Evolutionary conservation across 805 yeast species (phyloP), one percentile per base, ranked within the genome.

Genomic region (Candida palmyrensis): DNA sequence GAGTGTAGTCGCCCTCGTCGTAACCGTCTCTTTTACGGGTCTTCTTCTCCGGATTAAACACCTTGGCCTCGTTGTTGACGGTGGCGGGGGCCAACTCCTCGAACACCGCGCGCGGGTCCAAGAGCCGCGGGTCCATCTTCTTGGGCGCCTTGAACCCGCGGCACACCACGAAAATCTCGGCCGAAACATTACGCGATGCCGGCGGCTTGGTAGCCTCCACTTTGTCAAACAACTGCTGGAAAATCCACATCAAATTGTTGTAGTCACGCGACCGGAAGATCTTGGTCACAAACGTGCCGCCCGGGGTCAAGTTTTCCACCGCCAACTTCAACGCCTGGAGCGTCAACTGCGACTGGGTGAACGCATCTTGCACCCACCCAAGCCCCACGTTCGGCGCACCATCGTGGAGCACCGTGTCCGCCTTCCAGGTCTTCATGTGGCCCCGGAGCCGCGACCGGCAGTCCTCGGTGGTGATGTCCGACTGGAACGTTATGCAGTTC

Each of bases 321-420:
- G 98, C 99, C 39, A 92, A 70, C 57, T 82, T 87, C 51, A 92
- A 70, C 20, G 97, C 95, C 66, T 89, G 96, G 45, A 92, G 68
- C 19, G 96, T 94, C 47, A 92, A 77, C 54, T 90, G 97, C 18
- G 96, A 87, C 66, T 92, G 99, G 2, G 97, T 87, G 64, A 86
- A 92, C 1, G 99, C 98, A 77, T 92, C 99, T 61, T 92, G 99
- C 14, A 85, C 92, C 99, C 99, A 92, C n/a, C 96, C 95, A 53
- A 92, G 73, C 81, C 99, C 99, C 49, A 92, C 97, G 53, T 92
- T 92, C 19, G 99, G 99, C 18, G 99, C 99, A 80, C 99, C 99
- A 73, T 92, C 99, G 62, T 92, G 98, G 53, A 92, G 66, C 13
- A 92, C 97, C 0, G 95, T 86, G 55, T 92, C 97, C 1, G 97